Conservation (phyloP, 2,329 filamentous ascomycete species). For the Orbilia oligospora region DNA sequence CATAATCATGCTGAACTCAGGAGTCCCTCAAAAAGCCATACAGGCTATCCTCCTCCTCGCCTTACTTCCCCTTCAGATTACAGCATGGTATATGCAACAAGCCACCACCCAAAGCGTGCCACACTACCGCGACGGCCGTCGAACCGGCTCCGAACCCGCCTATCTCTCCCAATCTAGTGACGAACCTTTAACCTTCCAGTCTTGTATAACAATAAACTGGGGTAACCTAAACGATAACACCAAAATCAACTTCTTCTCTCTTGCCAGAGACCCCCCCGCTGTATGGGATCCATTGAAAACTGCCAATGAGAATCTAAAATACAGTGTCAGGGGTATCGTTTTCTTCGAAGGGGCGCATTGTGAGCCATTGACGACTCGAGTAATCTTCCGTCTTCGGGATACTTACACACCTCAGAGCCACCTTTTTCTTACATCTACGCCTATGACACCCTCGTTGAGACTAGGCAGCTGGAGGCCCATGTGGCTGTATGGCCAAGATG, state of each 20-base stretch:
- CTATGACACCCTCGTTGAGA: not conserved
- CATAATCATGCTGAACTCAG: not conserved
- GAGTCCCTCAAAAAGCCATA: not conserved
- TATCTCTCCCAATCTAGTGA: constrained; percentile 34
- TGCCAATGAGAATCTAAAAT: not conserved
- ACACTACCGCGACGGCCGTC: not conserved
- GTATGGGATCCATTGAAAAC: constrained; percentile 16
- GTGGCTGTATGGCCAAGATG: constrained; percentile 26
- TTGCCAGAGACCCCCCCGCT: constrained; percentile 39
- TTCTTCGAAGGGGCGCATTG: constrained; percentile 38
- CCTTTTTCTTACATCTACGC: constrained; percentile 14
- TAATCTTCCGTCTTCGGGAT: constrained; percentile 29
- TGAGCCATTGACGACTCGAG: constrained; percentile 15
- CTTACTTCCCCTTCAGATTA: not conserved
- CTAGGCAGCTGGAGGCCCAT: constrained; percentile 40
- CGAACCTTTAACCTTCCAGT: constrained; percentile 5
- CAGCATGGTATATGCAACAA: constrained; percentile 49
- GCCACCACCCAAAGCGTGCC: constrained; percentile 5
- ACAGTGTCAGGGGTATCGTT: constrained; percentile 22
- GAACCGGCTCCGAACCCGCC: not conserved
- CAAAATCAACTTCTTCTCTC: constrained; percentile 25
- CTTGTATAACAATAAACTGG: constrained; percentile 39
- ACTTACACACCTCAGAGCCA: constrained; percentile 16
- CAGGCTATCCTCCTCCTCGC: not conserved
- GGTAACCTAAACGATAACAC: not conserved